Evolutionary conservation across 306 rosid genomes (phyloP).

Genomic region (Lablab purpureus): DNA sequence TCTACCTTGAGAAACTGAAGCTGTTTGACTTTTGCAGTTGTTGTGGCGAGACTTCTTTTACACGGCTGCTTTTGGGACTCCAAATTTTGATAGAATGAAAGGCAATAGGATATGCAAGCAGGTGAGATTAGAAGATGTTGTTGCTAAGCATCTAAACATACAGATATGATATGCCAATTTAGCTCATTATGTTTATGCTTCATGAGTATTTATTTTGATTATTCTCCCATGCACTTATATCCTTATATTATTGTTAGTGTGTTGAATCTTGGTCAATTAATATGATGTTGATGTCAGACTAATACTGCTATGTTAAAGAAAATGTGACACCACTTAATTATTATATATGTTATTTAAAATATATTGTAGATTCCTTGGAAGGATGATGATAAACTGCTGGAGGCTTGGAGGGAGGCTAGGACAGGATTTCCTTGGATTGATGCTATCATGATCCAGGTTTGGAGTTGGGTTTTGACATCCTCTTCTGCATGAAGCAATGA

Average conservation of each 20-base stretch:
- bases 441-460: conserved; percentile 93
- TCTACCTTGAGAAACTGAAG: conserved; percentile 47
- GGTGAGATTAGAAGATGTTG: conserved; percentile 51
- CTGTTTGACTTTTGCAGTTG: conserved; percentile 56
- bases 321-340: background rate
- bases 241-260: conserved; percentile 16
- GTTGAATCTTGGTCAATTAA: background rate
- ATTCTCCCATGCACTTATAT: background rate
- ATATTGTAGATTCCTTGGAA: conserved; percentile 86
- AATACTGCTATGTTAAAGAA: conserved; percentile 20
- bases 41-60: conserved; percentile 96
- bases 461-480: conserved; percentile 43
- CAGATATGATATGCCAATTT: background rate
- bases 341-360: conserved; percentile 18
- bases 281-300: conserved; percentile 21
- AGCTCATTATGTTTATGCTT: conserved; percentile 35
- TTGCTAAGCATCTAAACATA: conserved; percentile 1
- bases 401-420: conserved; percentile 88
- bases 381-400: conserved; percentile 70
- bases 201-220: conserved; percentile 8
- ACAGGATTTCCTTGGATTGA: conserved; percentile 99
- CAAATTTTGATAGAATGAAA: conserved; percentile 85
- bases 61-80: conserved; percentile 90
- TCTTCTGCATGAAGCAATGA: conserved; percentile 37
- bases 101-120: conserved; percentile 91